These are phyloP conservation scores for Herpotrichia juniperi DNA, from an alignment of 2,329 filamentous ascomycete species.

Conservation along the genomic window DNA sequence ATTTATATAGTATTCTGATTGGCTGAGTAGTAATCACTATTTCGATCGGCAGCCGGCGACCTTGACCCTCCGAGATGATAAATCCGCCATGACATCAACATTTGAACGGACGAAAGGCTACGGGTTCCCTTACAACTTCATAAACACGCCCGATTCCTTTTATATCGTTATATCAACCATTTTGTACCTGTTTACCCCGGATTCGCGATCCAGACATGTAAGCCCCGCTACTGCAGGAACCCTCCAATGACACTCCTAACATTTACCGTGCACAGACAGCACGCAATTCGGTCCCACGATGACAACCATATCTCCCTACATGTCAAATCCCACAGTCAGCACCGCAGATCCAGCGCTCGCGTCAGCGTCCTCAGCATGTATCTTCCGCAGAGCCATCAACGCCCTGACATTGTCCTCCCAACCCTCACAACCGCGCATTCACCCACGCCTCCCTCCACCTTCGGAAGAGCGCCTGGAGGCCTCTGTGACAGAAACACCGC, in stretches of 20 bases:
- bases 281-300: slow-evolving; percentile 33
- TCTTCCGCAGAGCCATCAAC: slow-evolving; percentile 15
- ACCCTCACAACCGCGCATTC: slow-evolving; percentile 19
- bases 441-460: slow-evolving; percentile 24
- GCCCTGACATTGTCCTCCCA: slow-evolving; percentile 16
- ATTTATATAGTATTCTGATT: no score
- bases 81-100: slow-evolving; percentile 6
- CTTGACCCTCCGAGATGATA: slow-evolving; percentile 6
- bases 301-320: slow-evolving; percentile 20
- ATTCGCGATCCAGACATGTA: neutral
- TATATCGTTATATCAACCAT: neutral
- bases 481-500: slow-evolving; percentile 33
- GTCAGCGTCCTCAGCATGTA: slow-evolving; percentile 12
- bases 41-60: neutral
- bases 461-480: slow-evolving; percentile 38
- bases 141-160: neutral
- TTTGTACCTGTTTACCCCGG: neutral
- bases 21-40: neutral
- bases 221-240: slow-evolving; percentile 16
- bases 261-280: slow-evolving; percentile 22
- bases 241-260: slow-evolving; percentile 27
- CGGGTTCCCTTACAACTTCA: neutral
- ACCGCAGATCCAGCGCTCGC: slow-evolving; percentile 9
- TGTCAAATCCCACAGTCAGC: slow-evolving; percentile 4
- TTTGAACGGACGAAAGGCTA: slow-evolving; percentile 12